phyloP scores from a whole-genome alignment of 2,329 filamentous ascomycete genomes.

The Fusarium domesticum region DNA sequence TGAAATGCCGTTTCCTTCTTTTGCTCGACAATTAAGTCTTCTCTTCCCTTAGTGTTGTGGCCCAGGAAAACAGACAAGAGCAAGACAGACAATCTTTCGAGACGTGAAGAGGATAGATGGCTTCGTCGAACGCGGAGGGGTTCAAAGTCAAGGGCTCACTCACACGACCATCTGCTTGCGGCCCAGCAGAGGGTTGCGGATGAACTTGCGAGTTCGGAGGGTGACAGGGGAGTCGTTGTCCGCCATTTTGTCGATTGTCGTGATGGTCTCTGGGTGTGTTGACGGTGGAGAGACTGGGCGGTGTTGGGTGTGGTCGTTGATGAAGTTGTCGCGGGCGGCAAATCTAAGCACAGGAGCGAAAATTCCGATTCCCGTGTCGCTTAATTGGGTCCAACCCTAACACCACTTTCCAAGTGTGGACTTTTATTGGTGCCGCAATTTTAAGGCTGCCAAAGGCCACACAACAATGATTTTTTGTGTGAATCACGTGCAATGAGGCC shows the following conservation, averaged over 20 bases:
- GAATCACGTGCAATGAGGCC: slow-evolving; percentile 19
- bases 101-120: not conserved
- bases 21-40: slow-evolving; percentile 2
- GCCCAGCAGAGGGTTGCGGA: slow-evolving; percentile 97
- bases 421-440: slow-evolving; percentile 17
- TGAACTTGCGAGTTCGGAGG: slow-evolving; percentile 99
- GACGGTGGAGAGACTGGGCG: slow-evolving; percentile 32
- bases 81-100: slow-evolving; percentile 1
- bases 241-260: slow-evolving; percentile 73
- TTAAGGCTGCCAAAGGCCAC: slow-evolving; percentile 9
- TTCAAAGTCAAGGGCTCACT: slow-evolving; percentile 44
- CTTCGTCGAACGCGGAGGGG: slow-evolving; percentile 5
- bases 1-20: too few species aligned
- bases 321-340: slow-evolving; percentile 33
- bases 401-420: slow-evolving; percentile 11
- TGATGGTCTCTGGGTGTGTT: slow-evolving; percentile 35
- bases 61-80: not conserved
- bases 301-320: slow-evolving; percentile 32
- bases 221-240: slow-evolving; percentile 75
- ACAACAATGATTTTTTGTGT: slow-evolving; percentile 9
- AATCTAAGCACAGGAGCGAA: slow-evolving; percentile 32
- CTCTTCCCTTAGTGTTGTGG: too few species aligned
- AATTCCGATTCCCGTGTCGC: slow-evolving; percentile 39
- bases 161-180: slow-evolving; percentile 99
- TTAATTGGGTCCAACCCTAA: slow-evolving; percentile 50